Evolutionary conservation across 208 protist species (phyloP), one percentile per base, ranked within the genome.

Genomic region (Acanthamoeba sp.): DNA sequence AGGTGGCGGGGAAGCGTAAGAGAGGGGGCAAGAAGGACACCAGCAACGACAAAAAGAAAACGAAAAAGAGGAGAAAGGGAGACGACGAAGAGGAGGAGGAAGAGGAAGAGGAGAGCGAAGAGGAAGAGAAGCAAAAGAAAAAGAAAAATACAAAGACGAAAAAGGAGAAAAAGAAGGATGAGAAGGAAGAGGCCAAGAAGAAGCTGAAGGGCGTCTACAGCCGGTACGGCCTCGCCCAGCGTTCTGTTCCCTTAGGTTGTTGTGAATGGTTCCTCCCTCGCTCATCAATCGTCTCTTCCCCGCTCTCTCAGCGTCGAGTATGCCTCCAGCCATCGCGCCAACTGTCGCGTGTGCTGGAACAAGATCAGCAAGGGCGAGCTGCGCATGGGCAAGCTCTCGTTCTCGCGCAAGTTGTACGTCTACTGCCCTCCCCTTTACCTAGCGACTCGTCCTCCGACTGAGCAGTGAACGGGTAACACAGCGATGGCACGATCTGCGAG

Each of bases 201-300:
- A 82, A 82, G 24, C 71, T 38, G 36, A 82, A 48, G 71, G 71
- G 71, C 71, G 14, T 82, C 36, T 82, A 82, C 71, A 82, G 16
- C 32, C 32, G 29, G 66, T 76, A 76, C 66, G 36, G 16, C 50
- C 14, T 20, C 24, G 62, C 16, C 29, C 24, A 5, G 55, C 22
- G 20, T 24, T 38, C 14, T 36, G 7, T 16, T 71, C n/a, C 36
- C n/a, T 69, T 4, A n/a, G 24, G 29, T 45, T 22, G 69, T 32
- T 78, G 18, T 36, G 69, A 12, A 24, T 71, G 32, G 12, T 16
- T 36, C 29, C n/a, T n/a, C n/a, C n/a, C n/a, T n/a, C 12, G 62
- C 6, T 0, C 22, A 29, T 24, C 29, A 5, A 29, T 7, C 22
- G 6, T 32, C 57, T 38, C 16, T 7, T 78, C 2, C 24, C 32